These are phyloP conservation scores for Aspergillus quadricinctus DNA, from an alignment of 2,329 filamentous ascomycete genomes.

Conservation along the genomic window DNA sequence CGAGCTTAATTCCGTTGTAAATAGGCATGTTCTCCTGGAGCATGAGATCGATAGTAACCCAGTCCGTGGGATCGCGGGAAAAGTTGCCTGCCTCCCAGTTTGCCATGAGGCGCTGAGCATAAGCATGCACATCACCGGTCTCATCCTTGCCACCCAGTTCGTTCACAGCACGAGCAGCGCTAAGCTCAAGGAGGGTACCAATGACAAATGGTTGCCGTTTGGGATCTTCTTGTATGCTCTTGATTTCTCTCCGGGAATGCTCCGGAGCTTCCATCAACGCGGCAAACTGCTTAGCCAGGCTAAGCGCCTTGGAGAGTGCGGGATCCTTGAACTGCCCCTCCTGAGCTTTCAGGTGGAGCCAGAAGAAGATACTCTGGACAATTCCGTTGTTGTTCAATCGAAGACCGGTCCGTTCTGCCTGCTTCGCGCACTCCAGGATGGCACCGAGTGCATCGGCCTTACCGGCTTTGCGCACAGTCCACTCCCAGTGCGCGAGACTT, in stretches of 20 bases:
- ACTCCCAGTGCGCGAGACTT: constrained; percentile 24
- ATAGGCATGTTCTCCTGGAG: constrained; percentile 34
- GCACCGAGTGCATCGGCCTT: constrained; percentile 30
- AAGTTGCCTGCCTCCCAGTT: constrained; percentile 28
- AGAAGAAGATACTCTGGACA: constrained; percentile 33
- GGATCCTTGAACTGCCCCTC: constrained; percentile 30
- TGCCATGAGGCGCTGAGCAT: constrained; percentile 35
- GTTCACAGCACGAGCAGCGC: constrained; percentile 40
- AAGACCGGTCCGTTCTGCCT: constrained; percentile 33
- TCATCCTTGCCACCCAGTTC: constrained; percentile 36
- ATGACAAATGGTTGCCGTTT: constrained; percentile 40
- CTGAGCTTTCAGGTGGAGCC: constrained; percentile 34
- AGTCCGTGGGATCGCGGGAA: constrained; percentile 15
- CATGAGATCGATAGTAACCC: constrained; percentile 17
- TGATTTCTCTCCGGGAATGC: constrained; percentile 17
- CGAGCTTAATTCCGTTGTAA: constrained; percentile 39
- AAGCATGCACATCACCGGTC: constrained; percentile 36
- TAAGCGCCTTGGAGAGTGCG: constrained; percentile 24
- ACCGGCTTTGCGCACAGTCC: constrained; percentile 36
- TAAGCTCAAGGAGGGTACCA: constrained; percentile 42
- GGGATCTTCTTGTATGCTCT: constrained; percentile 27
- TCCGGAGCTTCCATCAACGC: constrained; percentile 34
- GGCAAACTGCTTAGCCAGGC: constrained; percentile 31
- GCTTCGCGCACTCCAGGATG: constrained; percentile 36
- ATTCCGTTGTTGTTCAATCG: constrained; percentile 26